These are phyloP conservation scores for Crithidia acanthocephali DNA, from an alignment of 208 protist genomes.

Conservation along the genomic window DNA sequence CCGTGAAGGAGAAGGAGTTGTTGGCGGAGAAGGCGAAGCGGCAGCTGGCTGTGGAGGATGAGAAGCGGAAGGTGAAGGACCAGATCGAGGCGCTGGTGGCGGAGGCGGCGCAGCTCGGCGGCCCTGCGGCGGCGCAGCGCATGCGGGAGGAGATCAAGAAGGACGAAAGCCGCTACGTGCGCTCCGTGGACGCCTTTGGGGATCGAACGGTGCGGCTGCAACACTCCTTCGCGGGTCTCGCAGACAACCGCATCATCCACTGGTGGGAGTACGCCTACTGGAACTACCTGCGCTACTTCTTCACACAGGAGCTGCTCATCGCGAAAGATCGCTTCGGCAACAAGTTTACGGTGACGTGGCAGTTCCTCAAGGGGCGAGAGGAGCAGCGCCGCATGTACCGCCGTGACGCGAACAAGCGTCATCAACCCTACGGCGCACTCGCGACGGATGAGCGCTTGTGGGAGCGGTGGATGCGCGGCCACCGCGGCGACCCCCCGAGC, in stretches of 20 bases:
- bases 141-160: slow-evolving; percentile 53
- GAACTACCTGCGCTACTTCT: slow-evolving; percentile 90
- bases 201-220: slow-evolving; percentile 82
- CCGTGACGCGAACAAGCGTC: slow-evolving; percentile 83
- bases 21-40: slow-evolving; percentile 71
- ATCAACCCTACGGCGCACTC: slow-evolving; percentile 85
- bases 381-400: slow-evolving; percentile 91
- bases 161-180: slow-evolving; percentile 64
- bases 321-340: slow-evolving; percentile 92
- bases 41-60: slow-evolving; percentile 65
- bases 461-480: slow-evolving; percentile 90
- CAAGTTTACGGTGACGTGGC: slow-evolving; percentile 90
- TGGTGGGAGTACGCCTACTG: slow-evolving; percentile 89
- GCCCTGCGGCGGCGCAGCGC: slow-evolving; percentile 52
- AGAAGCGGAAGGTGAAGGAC: slow-evolving; percentile 45
- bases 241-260: slow-evolving; percentile 85
- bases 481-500: slow-evolving; percentile 83
- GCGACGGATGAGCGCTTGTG: slow-evolving; percentile 87
- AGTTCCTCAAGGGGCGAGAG: slow-evolving; percentile 80
- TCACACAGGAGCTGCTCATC: slow-evolving; percentile 90
- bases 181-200: slow-evolving; percentile 87
- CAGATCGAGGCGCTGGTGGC: slow-evolving; percentile 54
- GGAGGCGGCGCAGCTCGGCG: slow-evolving; percentile 57
- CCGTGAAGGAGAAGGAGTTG: slow-evolving; percentile 80
- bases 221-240: slow-evolving; percentile 85